Conservation (phyloP, 2,329 filamentous ascomycete genomes). For the Fusarium poae region DNA sequence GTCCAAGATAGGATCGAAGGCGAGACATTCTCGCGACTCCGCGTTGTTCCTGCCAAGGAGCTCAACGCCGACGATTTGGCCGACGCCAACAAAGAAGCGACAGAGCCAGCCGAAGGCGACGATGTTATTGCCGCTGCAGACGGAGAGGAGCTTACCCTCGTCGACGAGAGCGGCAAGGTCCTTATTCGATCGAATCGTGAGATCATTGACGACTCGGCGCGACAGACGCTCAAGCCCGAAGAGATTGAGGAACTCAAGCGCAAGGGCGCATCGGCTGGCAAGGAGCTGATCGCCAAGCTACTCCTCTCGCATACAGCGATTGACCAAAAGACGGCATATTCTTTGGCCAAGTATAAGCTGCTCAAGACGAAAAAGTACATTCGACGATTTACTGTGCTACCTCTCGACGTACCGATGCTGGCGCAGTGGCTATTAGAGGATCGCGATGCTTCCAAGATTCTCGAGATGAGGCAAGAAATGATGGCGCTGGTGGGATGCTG, state of each 20-base stretch:
- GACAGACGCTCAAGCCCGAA: conserved; percentile 82
- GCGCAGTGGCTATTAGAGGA: conserved; percentile 83
- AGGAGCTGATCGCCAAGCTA: conserved; percentile 92
- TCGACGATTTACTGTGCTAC: conserved; percentile 85
- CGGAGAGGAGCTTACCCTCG: conserved; percentile 59
- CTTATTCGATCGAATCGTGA: conserved; percentile 69
- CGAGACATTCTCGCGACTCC: conserved; percentile 76
- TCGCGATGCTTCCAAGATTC: conserved; percentile 81
- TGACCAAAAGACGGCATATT: conserved; percentile 94
- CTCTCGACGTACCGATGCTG: conserved; percentile 82
- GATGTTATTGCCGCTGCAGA: conserved; percentile 55
- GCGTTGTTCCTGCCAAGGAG: conserved; percentile 83
- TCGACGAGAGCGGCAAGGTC: conserved; percentile 59
- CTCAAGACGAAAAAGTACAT: conserved; percentile 96
- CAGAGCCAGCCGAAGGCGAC: conserved; percentile 60
- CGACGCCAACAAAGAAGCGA: conserved; percentile 56
- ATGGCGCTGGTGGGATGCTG: conserved; percentile 86
- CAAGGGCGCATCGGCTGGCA: conserved; percentile 81
- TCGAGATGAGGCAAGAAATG: conserved; percentile 89
- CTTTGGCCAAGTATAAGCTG: conserved; percentile 94
- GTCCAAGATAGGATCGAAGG: conserved; percentile 77
- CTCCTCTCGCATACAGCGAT: conserved; percentile 89
- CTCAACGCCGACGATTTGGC: conserved; percentile 83
- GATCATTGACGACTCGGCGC: conserved; percentile 70
- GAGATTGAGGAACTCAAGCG: conserved; percentile 82